Percentiles rank a stretch among this genome's conserved stretches.
phyloP scores from a whole-genome alignment of 139 green algal species.

The Yamagishiella unicocca region DNA sequence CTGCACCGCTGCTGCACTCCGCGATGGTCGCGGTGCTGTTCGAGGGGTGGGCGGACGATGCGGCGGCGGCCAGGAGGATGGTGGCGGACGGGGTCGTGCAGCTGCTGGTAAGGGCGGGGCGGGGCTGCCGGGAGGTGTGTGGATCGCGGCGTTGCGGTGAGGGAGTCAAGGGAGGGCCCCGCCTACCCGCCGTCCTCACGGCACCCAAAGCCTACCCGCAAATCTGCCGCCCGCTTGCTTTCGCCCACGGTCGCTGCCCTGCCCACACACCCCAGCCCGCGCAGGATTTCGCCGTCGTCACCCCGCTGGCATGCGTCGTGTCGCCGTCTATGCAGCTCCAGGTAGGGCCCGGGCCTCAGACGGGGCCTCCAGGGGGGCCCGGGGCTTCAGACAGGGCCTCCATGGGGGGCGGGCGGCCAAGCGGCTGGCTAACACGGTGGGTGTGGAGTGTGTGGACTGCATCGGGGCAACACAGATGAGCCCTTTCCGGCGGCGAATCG shows the following conservation, averaged over 20 bases:
- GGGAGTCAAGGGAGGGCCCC: too few species aligned
- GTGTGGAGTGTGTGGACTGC: too few species aligned
- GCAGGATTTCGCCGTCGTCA: constrained; percentile 16
- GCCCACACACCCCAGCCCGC: neutral
- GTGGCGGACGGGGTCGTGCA: neutral
- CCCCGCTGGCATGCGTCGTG: constrained; percentile 30
- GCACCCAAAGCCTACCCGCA: too few species aligned
- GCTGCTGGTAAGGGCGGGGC: neutral
- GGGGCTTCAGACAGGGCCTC: too few species aligned
- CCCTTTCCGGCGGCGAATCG: too few species aligned
- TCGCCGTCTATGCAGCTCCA: constrained; percentile 23
- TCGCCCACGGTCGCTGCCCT: neutral
- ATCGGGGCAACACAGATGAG: too few species aligned
- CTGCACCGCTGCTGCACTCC: constrained; percentile 2
- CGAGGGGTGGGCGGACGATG: constrained; percentile 7
- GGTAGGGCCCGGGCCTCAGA: too few species aligned
- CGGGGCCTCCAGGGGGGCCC: too few species aligned
- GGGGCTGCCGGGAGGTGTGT: neutral
- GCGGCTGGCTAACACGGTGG: too few species aligned
- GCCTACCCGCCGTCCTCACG: too few species aligned
- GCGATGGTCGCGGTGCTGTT: constrained; percentile 11
- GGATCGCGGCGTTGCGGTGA: neutral
- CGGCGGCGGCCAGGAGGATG: neutral
- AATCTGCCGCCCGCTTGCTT: too few species aligned
- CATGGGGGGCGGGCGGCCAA: too few species aligned